Evolutionary conservation across 257 asterid genomes (phyloP), one percentile per base, ranked within the genome.

Genomic region (Solanum etuberosum): DNA sequence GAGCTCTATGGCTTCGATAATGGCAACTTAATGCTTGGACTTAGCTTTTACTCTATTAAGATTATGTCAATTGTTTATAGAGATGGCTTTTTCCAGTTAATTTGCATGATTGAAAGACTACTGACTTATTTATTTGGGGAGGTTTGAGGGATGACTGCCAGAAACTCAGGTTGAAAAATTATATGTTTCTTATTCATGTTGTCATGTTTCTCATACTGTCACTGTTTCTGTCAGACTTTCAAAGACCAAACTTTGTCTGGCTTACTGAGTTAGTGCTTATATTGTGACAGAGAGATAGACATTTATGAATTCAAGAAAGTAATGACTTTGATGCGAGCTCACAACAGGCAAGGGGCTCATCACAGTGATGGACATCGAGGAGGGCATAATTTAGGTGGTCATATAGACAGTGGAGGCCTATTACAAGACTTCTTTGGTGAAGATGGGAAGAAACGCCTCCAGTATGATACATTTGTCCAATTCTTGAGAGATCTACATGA

Each of bases 291-390:
- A 74, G 92, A 93, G 89, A 96, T 96, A 83, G 94, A 95, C 77
- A 88, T 91, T 83, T 94, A 93, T 86, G 99, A 96, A 89, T 96
- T 96, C 92, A 96, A 90, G 94, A 93, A 94, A 90, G 98, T 96
- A 88, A 96, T 96, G 99, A 87, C 92, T 80, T 90, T 95, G 93
- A 96, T 96, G 99, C 95, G 92, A 86, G 93, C 97, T 84, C 97
- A 95, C 88, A 94, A 93, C 89, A 93, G 99, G 91, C 99, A 95
- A 92, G 98, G 98, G 77, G 92, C 94, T 90, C 91, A 86, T 57
- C 97, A 95, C 85, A 73, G 97, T 68, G 90, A 93, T 90, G 99
- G 98, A 82, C 91, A 76, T 90, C 97, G 98, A 88, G 98, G 94
- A 85, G 97, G 98, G 76, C 94, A 54, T 91, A 93, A 88, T 85